These are phyloP conservation scores for Pseudogymnoascus sp. DNA, from an alignment of 2,329 filamentous ascomycete species.

Conservation along the genomic window DNA sequence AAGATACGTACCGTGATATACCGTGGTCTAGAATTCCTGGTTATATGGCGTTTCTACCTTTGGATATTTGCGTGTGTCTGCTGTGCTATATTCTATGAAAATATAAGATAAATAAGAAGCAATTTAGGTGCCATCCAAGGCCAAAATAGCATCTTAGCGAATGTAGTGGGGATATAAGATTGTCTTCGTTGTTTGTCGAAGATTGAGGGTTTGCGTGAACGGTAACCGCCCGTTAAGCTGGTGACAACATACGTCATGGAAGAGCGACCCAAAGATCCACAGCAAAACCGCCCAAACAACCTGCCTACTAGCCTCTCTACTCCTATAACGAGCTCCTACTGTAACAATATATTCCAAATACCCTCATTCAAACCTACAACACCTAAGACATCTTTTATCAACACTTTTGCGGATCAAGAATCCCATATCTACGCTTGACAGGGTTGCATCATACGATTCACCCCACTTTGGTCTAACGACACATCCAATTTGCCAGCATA, in stretches of 20 bases:
- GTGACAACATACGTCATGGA: neutral
- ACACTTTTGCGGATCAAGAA: neutral
- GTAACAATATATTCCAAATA: neutral
- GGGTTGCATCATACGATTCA: neutral
- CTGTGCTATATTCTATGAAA: neutral
- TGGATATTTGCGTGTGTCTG: neutral
- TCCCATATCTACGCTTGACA: neutral
- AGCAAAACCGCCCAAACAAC: neutral
- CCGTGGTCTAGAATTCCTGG: neutral
- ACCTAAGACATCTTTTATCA: neutral
- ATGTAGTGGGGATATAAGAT: neutral
- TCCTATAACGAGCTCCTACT: neutral
- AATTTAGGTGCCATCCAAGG: neutral
- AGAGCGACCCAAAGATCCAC: neutral
- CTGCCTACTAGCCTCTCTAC: neutral
- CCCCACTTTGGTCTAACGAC: conserved; percentile 2
- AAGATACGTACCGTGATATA: neutral
- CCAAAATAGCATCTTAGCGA: neutral
- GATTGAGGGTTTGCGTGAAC: neutral
- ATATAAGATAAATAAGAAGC: neutral
- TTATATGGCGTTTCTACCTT: neutral
- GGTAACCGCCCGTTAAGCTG: neutral
- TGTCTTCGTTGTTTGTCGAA: neutral
- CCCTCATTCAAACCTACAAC: neutral
- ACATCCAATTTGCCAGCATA: conserved; percentile 4